Evolutionary conservation across 1,139 yeast genomes (phyloP).

Genomic region (Blastobotrys raffinosifermentans): DNA sequence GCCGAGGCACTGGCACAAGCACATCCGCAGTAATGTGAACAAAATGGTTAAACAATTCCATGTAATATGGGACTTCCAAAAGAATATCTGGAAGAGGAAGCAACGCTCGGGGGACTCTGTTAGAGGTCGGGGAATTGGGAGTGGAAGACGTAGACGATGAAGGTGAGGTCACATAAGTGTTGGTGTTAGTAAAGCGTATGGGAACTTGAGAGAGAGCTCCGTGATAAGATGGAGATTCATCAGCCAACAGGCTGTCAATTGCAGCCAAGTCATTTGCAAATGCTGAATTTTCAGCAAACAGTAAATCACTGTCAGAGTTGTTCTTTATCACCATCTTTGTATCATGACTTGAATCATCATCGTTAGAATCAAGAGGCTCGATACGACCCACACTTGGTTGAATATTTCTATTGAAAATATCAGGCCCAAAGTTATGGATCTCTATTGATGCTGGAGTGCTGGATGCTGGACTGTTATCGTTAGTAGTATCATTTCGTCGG

Average conservation of each 20-base stretch:
- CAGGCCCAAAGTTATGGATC: no score
- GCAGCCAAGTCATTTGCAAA: conserved; percentile 10
- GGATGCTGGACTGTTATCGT: no score
- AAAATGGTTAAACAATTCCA: conserved; percentile 59
- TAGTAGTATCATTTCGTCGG: no score
- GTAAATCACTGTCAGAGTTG: conserved; percentile 1
- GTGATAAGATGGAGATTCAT: conserved; percentile 7
- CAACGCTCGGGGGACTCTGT: conserved; percentile 50
- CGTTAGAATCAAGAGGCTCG: no score
- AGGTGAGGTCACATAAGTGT: conserved; percentile 10
- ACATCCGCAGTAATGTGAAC: conserved; percentile 55
- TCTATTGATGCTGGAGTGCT: no score
- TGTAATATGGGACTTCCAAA: conserved; percentile 51
- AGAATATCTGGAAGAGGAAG: conserved; percentile 55
- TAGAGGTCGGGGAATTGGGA: no score
- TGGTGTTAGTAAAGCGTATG: conserved; percentile 7
- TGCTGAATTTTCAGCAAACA: conserved; percentile 5
- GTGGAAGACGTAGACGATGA: conserved; percentile 5
- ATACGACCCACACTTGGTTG: no score
- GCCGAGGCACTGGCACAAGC: conserved; percentile 61
- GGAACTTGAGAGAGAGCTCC: conserved; percentile 1
- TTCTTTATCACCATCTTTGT: neutral
- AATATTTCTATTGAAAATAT: no score
- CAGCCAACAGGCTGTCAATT: conserved; percentile 4
- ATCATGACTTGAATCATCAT: neutral